Evolutionary conservation across 2,329 filamentous ascomycete species (phyloP).

Genomic region (Aureobasidium namibiae): DNA sequence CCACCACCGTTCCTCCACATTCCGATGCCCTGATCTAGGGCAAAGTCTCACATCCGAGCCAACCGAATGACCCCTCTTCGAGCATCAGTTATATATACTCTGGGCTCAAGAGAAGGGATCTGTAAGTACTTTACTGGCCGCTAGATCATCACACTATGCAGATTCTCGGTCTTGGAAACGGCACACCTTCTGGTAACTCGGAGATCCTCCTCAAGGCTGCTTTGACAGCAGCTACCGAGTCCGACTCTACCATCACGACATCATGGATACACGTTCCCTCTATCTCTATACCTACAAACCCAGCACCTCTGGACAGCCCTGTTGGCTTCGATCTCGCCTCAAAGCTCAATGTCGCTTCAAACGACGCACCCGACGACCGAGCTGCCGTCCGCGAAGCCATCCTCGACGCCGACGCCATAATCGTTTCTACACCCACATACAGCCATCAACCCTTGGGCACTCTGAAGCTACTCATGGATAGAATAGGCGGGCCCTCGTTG

Average conservation of each 20-base stretch:
- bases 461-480: slow-evolving; percentile 15
- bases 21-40: slow-evolving; percentile 1
- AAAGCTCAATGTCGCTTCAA: slow-evolving; percentile 3
- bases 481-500: slow-evolving; percentile 8
- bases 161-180: slow-evolving; percentile 14
- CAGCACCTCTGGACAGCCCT: not conserved
- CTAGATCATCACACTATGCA: slow-evolving; percentile 8
- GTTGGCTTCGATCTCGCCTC: not conserved
- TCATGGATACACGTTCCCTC: slow-evolving; percentile 15
- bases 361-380: slow-evolving; percentile 15
- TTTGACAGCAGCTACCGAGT: not conserved
- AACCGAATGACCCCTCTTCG: not conserved
- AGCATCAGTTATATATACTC: not conserved
- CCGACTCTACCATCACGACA: slow-evolving; percentile 13
- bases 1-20: not conserved
- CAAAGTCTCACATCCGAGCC: not conserved
- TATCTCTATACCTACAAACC: slow-evolving; percentile 12
- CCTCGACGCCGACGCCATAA: slow-evolving; percentile 15
- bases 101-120: not conserved
- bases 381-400: slow-evolving; percentile 14
- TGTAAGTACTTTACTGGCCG: too few species aligned
- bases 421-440: slow-evolving; percentile 13
- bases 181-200: slow-evolving; percentile 11
- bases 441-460: slow-evolving; percentile 15
- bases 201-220: slow-evolving; percentile 15